Evolutionary conservation across 495 filamentous ascomycete genomes (phyloP), one percentile per base, ranked within the genome.

Genomic region (Parathielavia appendiculata): DNA sequence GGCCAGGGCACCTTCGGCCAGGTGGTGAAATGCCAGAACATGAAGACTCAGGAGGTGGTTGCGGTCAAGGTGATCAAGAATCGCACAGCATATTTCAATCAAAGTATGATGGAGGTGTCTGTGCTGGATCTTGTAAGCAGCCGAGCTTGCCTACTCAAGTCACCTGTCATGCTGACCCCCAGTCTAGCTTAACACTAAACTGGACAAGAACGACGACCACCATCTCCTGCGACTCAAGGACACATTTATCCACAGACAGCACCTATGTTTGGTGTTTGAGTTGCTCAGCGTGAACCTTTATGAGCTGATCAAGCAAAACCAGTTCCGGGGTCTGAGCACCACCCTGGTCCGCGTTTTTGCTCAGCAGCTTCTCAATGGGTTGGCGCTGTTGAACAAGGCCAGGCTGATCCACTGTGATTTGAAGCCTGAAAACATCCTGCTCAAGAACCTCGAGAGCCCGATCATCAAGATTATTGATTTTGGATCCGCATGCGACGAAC

Each of bases 391-490:
- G 58, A 97, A 96, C 74, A 99, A 97, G 72, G 95, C 95, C 40
- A 87, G 92, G 59, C 71, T 99, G 65, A 99, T 99, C 66, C 95
- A 99, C 72, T 99, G 95, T 71, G 95, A 99, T 76, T 73, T 99
- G 68, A 99, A 99, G 67, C 95, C 95, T 0, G 95, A 99, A 71
- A 99, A 99, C 67, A 99, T 99, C 57, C 75, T 99, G 12, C 75
- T 99, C 39, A 99, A 99, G 71, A 99, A 99, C 71, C 83, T 99
- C 55, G 95, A 99, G 74, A 97, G 92, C 64, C 95, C 95, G 3
- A 97, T 99, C 56, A 99, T 99, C 83, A 99, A 99, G 71, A 96
- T 99, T 67, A 99, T 99, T 66, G 95, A 99, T 77, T 99, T 99
- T 66, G 95, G 95, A 23, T 99, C 95, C 36, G 95, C 95, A 1